Percentiles rank a stretch among this genome's conserved stretches.
phyloP scores from a whole-genome alignment of 2,329 filamentous ascomycete genomes.

The Aspergillus bombycis region DNA sequence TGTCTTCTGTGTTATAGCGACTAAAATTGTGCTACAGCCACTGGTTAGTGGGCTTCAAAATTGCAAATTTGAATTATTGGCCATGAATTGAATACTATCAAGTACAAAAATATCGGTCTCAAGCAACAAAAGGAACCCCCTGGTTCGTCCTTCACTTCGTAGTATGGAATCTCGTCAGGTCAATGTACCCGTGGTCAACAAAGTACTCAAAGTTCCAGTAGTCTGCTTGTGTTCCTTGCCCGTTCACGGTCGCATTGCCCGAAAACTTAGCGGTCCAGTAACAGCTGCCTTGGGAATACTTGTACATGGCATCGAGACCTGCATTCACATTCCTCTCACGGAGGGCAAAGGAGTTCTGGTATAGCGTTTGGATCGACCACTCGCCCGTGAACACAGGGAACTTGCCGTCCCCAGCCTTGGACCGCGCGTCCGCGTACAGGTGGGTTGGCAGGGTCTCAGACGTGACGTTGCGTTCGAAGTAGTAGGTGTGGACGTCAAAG shows the following conservation, averaged over 20 bases:
- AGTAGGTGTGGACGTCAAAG: constrained; percentile 32
- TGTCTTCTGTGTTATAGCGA: constrained; percentile 6
- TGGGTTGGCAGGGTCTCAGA: constrained; percentile 20
- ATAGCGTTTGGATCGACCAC: constrained; percentile 26
- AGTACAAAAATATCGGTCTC: not conserved
- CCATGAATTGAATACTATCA: not conserved
- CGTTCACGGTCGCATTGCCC: constrained; percentile 18
- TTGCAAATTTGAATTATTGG: not conserved
- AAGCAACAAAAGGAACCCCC: not conserved
- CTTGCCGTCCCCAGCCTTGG: constrained; percentile 18
- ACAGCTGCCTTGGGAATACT: constrained; percentile 23
- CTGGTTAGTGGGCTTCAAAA: not conserved
- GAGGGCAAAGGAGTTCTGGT: constrained; percentile 20
- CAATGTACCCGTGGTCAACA: constrained; percentile 18
- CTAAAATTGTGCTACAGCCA: not conserved
- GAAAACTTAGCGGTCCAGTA: constrained; percentile 27
- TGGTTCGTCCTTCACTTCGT: not conserved
- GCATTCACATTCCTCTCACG: constrained; percentile 20
- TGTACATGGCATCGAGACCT: constrained; percentile 18
- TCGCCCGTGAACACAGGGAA: constrained; percentile 30
- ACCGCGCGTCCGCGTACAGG: constrained; percentile 23
- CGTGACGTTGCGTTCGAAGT: constrained; percentile 23
- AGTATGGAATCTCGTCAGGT: not conserved
- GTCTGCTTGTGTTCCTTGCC: constrained; percentile 19
- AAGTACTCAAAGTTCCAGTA: constrained; percentile 25